These are phyloP conservation scores for Ophiognomonia clavigignenti-juglandacearum DNA, from an alignment of 2,329 filamentous ascomycete species.

Conservation along the genomic window DNA sequence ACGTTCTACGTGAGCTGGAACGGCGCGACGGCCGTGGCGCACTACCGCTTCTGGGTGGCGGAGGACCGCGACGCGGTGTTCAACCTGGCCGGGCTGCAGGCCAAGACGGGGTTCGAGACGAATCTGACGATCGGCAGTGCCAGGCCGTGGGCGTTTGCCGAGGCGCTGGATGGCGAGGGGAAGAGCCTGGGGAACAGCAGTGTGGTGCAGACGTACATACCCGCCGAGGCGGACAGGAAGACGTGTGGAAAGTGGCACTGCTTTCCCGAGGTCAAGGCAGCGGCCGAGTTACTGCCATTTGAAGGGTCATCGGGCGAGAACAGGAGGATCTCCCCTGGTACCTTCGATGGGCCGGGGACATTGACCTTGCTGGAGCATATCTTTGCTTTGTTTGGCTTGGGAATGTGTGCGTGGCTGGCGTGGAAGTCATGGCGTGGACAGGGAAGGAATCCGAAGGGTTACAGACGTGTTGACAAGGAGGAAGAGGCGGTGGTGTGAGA, in stretches of 20 bases:
- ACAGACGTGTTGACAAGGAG: constrained; percentile 2
- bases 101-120: constrained; percentile 7
- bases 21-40: constrained; percentile 4
- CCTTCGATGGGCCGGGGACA: neutral
- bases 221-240: neutral
- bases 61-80: neutral
- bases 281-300: constrained; percentile 1
- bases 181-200: constrained; percentile 6
- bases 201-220: constrained; percentile 9
- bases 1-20: constrained; percentile 11
- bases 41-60: constrained; percentile 9
- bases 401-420: constrained; percentile 4
- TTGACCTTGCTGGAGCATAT: constrained; percentile 4
- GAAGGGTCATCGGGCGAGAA: neutral
- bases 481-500: no score
- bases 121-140: constrained; percentile 7
- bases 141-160: constrained; percentile 7
- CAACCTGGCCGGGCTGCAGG: constrained; percentile 1
- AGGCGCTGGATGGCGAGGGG: constrained; percentile 6
- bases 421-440: neutral
- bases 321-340: neutral
- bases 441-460: neutral
- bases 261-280: neutral
- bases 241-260: constrained; percentile 6
- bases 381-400: constrained; percentile 7